Evolutionary conservation across 192 early-diverging fungal genomes (phyloP).

Genomic region (Coemansia sp.): DNA sequence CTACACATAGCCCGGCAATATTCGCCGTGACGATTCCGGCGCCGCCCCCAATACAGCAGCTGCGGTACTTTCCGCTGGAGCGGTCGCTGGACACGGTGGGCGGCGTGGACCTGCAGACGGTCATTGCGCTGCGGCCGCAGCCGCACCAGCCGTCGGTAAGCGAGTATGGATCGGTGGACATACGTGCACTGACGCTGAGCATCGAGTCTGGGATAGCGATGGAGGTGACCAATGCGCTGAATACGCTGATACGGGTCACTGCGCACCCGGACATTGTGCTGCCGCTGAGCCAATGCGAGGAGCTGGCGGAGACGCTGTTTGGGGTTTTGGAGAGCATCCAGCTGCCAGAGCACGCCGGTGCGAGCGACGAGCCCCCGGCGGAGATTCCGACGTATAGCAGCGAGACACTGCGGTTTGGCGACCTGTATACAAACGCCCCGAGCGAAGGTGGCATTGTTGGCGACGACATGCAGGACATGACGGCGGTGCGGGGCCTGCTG

Average conservation of each 20-base stretch:
- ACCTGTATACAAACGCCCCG: constrained; percentile 9
- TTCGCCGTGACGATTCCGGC: constrained; percentile 12
- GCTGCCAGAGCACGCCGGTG: not conserved
- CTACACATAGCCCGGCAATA: not conserved
- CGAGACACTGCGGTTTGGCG: constrained; percentile 26
- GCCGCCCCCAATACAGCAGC: constrained; percentile 16
- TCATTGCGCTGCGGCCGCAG: constrained; percentile 55
- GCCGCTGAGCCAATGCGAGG: constrained; percentile 60
- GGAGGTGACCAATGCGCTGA: constrained; percentile 73
- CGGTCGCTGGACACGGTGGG: constrained; percentile 74
- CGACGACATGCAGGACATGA: constrained; percentile 42
- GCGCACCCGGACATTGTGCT: constrained; percentile 54
- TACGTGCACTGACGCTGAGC: constrained; percentile 76
- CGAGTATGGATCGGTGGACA: constrained; percentile 63
- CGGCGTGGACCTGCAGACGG: constrained; percentile 67
- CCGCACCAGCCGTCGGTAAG: constrained; percentile 46
- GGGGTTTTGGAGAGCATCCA: constrained; percentile 56
- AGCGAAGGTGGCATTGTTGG: constrained; percentile 28
- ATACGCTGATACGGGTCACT: constrained; percentile 63
- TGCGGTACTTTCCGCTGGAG: constrained; percentile 47
- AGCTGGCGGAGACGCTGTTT: constrained; percentile 64
- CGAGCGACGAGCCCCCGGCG: not conserved
- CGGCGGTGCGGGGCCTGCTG: constrained; percentile 35
- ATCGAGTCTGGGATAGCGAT: constrained; percentile 72
- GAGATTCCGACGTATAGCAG: constrained; percentile 23